These are phyloP conservation scores for Bacidia rubella DNA, from an alignment of 495 filamentous ascomycete species.

Conservation along the genomic window DNA sequence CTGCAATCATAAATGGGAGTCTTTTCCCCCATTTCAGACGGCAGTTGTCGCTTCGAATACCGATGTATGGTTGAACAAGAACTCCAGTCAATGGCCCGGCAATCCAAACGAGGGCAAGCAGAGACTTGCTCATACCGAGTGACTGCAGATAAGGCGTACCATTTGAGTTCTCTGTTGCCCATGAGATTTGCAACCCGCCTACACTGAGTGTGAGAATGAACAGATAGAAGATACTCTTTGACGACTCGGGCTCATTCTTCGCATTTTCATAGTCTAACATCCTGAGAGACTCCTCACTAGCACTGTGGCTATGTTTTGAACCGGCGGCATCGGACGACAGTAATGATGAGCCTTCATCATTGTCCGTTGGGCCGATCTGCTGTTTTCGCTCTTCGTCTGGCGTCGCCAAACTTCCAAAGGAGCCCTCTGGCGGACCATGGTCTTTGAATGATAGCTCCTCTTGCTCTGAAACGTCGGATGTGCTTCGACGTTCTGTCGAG, in stretches of 20 bases:
- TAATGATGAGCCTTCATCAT: conserved; percentile 32
- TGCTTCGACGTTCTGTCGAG: neutral
- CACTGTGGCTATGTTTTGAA: neutral
- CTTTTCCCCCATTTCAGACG: conserved; percentile 68
- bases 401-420: neutral
- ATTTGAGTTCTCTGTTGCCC: conserved; percentile 82
- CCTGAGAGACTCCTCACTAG: conserved; percentile 3
- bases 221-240: conserved; percentile 72
- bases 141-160: conserved; percentile 66
- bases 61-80: conserved; percentile 87
- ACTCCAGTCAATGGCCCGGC: conserved; percentile 76
- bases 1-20: conserved; percentile 77
- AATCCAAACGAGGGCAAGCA: conserved; percentile 92
- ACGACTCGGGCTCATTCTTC: conserved; percentile 24
- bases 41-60: conserved; percentile 80
- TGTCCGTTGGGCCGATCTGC: conserved; percentile 10
- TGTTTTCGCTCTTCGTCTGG: neutral
- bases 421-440: neutral
- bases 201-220: conserved; percentile 72
- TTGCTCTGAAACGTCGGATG: neutral
- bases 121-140: conserved; percentile 78
- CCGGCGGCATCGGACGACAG: conserved; percentile 18
- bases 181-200: conserved; percentile 85
- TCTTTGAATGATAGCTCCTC: neutral
- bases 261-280: conserved; percentile 13